Base-by-base conservation (phyloP, 352 stramenopile genomes). In the Pythium aristosporum region DNA sequence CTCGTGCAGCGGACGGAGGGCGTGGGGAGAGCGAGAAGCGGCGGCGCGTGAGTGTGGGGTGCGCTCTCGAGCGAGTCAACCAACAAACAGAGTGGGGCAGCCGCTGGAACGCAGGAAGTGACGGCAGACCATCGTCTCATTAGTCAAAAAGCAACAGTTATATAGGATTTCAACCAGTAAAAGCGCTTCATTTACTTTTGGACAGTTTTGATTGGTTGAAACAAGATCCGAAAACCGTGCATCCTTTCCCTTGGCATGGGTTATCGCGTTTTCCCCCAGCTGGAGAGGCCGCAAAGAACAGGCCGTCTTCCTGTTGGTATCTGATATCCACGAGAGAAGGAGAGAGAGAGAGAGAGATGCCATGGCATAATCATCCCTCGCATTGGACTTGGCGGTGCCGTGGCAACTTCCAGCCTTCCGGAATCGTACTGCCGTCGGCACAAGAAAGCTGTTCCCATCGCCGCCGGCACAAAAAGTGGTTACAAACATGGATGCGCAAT, bases 51-150 rank as follows among this genome's bases (percentile, higher is more conserved):
- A 6, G 13, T 9, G 8, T 16, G 12, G 25, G 13, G 20, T 55
- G 25, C 62, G 63, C 62, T 68, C 62, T 63, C 54, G 53, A 47
- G 61, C 61, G 46, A 56, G 32, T 58, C 44, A 62, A 61, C 44
- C 44, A 61, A 43, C 61, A 34, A 55, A 25, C 49, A 15, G 20
- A 39, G 21, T 37, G 44, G 21, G 44, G 44, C 50, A 65, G 63
- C 53, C 63, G 53, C 57, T 71, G 57, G 58, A 71, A 71, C 65
- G 58, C 43, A 63, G 46, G 57, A 71, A 67, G 62, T 51, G 58
- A 23, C 11, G 34, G 39, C 2, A 39, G 18, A 39, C 5, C 3
- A 7, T n/a, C 7, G 3, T 46, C 4, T 34, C 36, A 67, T 71
- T 71, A 58, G 65, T n/a, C 16, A 18, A 64, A n/a, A n/a, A n/a